Conservation (phyloP, 768 basidiomycete genomes). For the Coprinopsis sp. region DNA sequence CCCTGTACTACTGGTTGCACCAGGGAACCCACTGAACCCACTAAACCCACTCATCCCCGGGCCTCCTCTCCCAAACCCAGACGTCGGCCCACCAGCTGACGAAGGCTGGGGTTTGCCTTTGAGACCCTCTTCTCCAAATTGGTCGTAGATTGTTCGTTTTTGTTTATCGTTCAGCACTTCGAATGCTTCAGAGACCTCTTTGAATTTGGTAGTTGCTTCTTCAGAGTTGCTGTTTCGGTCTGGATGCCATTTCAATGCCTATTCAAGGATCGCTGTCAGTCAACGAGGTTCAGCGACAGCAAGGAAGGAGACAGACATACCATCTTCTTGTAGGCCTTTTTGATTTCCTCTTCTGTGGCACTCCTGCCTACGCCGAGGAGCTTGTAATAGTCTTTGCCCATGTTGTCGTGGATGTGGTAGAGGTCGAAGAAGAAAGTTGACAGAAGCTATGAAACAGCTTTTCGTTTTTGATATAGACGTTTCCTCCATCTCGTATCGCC, state of each 20-base stretch:
- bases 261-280: constrained; percentile 9
- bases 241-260: constrained; percentile 93
- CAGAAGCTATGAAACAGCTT: constrained; percentile 8
- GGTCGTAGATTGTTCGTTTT: constrained; percentile 84
- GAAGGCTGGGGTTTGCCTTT: no score
- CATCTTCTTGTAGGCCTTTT: constrained; percentile 95
- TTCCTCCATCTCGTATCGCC: constrained; percentile 6
- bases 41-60: no score
- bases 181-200: constrained; percentile 95
- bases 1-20: constrained; percentile 39
- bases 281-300: background rate
- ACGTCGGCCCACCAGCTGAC: constrained; percentile 48
- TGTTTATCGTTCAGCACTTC: constrained; percentile 89
- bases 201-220: constrained; percentile 84
- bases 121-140: constrained; percentile 92
- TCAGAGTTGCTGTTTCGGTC: constrained; percentile 87
- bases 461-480: constrained; percentile 13
- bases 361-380: constrained; percentile 66
- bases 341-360: constrained; percentile 83
- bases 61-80: constrained; percentile 46
- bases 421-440: constrained; percentile 6
- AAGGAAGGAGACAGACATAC: constrained; percentile 30
- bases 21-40: constrained; percentile 36
- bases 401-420: constrained; percentile 23
- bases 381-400: constrained; percentile 90